Evolutionary conservation across 2,329 filamentous ascomycete genomes (phyloP), one percentile per base, ranked within the genome.

Genomic region (Phyllosticta paracitricarpa): DNA sequence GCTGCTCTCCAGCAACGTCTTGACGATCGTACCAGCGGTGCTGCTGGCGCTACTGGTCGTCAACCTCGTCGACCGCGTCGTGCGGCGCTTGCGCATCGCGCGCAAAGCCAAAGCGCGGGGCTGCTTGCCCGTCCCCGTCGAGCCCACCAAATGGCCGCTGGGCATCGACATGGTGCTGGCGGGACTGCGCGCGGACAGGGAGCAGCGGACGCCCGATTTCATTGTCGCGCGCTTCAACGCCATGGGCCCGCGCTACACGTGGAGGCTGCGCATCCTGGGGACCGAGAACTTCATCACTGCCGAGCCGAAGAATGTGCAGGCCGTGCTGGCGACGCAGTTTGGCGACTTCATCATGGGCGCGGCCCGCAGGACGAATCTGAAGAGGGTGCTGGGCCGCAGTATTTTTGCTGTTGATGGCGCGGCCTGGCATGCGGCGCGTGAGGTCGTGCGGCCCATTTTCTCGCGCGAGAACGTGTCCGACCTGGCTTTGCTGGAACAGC

Each of bases 401-500:
- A 75, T 74, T 26, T 80, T 80, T 70, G 79, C 77, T 52, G 71
- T 72, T 14, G 76, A 80, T 64, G 78, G 78, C 40, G 70, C 71
- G 52, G 66, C 65, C 22, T 75, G 73, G 73, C 67, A 70, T 6
- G 71, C 73, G 56, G 71, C 69, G 30, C 69, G 78, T 10, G 75
- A 78, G 30, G 73, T 81, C 64, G 73, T 87, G 17, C 73, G 81
- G 26, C 81, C 82, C 2, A 80, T 81, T 63, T 84, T 84, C 64
- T 75, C 73, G 1, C 72, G 79, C 6, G 75, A 77, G 10, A 81
- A 83, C 64, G 75, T 84, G 9, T 78, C 76, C 3, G 79, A 84
- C 66, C 68, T 84, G 3, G 73, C 75, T 0, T 82, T 81, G 1
- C 85, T 88, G 57, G 85, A 88, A 66, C 73, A 70, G 2, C 84